These are phyloP conservation scores for Trametes pubescens DNA, from an alignment of 1,284 basidiomycete species.

Conservation along the genomic window DNA sequence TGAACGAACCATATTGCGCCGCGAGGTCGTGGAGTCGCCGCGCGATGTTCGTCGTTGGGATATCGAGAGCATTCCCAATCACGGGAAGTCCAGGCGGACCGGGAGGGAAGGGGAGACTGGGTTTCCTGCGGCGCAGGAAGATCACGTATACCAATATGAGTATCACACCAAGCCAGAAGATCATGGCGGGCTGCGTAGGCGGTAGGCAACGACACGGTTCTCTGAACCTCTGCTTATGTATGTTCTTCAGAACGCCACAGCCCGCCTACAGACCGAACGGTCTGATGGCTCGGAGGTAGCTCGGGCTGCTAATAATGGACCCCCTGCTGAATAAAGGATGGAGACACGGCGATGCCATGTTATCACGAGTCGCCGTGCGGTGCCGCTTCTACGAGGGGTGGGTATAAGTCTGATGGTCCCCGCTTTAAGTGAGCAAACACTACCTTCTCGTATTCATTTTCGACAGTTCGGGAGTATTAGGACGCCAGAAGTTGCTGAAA, in stretches of 20 bases:
- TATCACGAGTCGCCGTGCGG: too few relatives aligned
- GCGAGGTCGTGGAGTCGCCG: slow-evolving; percentile 5
- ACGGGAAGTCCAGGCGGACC: slow-evolving; percentile 22
- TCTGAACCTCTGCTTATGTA: background rate
- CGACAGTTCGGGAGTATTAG: too few relatives aligned
- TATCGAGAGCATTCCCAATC: slow-evolving; percentile 21
- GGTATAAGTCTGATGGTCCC: too few relatives aligned
- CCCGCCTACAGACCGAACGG: background rate
- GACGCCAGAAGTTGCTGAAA: too few relatives aligned
- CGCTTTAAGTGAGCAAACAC: too few relatives aligned
- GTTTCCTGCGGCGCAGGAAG: background rate
- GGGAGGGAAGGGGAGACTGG: slow-evolving; percentile 12
- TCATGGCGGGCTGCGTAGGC: background rate
- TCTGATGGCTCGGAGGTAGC: background rate
- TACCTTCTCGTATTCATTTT: too few relatives aligned
- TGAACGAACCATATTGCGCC: slow-evolving; percentile 16
- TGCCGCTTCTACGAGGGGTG: too few relatives aligned
- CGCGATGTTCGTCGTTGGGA: slow-evolving; percentile 13
- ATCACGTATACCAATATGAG: background rate
- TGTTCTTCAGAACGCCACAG: background rate
- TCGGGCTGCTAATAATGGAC: background rate
- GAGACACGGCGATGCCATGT: background rate
- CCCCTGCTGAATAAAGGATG: background rate
- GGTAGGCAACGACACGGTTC: background rate
- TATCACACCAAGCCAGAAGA: background rate